phyloP scores from a whole-genome alignment of 2,329 filamentous ascomycete species.

The Exophiala alcalophila region DNA sequence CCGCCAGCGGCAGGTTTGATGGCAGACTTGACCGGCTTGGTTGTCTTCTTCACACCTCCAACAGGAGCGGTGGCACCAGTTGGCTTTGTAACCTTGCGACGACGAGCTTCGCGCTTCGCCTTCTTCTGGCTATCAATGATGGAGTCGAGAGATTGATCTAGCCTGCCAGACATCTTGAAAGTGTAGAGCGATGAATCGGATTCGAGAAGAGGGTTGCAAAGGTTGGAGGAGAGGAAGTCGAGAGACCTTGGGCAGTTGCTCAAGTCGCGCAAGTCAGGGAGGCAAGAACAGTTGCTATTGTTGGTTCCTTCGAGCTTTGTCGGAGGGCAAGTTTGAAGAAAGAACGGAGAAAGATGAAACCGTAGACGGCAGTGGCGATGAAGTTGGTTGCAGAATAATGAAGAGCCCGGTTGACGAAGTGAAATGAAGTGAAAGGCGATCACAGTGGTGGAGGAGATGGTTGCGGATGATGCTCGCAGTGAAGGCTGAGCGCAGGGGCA shows the following conservation, averaged over 20 bases:
- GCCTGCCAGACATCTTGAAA: conserved; percentile 80
- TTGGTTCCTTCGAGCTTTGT: no score
- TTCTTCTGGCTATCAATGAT: conserved; percentile 77
- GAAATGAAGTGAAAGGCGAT: no score
- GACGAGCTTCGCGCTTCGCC: conserved; percentile 50
- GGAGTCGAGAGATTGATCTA: conserved; percentile 95
- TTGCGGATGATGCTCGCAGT: no score
- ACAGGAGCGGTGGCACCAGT: conserved; percentile 59
- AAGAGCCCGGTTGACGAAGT: no score
- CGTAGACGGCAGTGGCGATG: no score
- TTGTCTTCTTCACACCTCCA: conserved; percentile 81
- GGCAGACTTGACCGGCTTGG: conserved; percentile 47
- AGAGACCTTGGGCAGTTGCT: no score
- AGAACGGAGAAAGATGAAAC: no score
- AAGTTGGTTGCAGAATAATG: no score
- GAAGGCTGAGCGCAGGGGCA: no score
- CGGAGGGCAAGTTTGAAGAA: no score
- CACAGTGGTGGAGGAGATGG: no score
- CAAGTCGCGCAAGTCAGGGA: conserved; percentile 9
- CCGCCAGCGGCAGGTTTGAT: conserved; percentile 60
- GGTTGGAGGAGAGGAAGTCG: conserved; percentile 10
- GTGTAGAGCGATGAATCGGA: conserved; percentile 8
- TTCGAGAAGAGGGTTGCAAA: conserved; percentile 14
- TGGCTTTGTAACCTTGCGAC: conserved; percentile 42
- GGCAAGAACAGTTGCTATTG: conserved; percentile 4